phyloP scores from a whole-genome alignment of 2,329 filamentous ascomycete species.

The Talaromyces piceae region DNA sequence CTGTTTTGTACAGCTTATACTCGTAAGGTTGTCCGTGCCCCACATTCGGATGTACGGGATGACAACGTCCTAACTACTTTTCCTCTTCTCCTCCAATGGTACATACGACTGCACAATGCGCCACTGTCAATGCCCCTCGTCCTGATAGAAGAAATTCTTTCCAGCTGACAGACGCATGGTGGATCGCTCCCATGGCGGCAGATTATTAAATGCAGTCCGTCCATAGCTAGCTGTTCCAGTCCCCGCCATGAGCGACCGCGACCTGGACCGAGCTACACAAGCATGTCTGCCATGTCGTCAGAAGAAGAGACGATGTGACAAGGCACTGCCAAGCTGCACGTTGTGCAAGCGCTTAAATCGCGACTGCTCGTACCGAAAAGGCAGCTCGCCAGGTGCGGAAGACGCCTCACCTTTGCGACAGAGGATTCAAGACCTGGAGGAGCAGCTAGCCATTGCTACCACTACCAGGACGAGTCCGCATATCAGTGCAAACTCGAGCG shows the following conservation, averaged over 20 bases:
- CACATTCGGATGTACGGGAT: background rate
- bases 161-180: background rate
- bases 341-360: constrained; percentile 35
- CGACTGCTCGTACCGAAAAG: constrained; percentile 17
- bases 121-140: background rate
- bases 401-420: background rate
- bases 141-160: background rate
- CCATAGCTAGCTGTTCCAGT: background rate
- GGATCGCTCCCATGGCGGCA: background rate
- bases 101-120: too few species aligned
- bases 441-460: background rate
- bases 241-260: background rate
- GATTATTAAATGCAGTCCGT: background rate
- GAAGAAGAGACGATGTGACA: constrained; percentile 49
- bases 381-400: background rate
- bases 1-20: too few species aligned
- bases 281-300: constrained; percentile 40
- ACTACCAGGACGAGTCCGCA: background rate
- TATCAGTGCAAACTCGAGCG: background rate
- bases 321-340: constrained; percentile 41
- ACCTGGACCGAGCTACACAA: constrained; percentile 24
- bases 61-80: background rate
- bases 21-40: too few species aligned
- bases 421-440: background rate
- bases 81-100: background rate